Base-by-base conservation (phyloP, 345 rosid genomes). In the Ceriops tagal region DNA sequence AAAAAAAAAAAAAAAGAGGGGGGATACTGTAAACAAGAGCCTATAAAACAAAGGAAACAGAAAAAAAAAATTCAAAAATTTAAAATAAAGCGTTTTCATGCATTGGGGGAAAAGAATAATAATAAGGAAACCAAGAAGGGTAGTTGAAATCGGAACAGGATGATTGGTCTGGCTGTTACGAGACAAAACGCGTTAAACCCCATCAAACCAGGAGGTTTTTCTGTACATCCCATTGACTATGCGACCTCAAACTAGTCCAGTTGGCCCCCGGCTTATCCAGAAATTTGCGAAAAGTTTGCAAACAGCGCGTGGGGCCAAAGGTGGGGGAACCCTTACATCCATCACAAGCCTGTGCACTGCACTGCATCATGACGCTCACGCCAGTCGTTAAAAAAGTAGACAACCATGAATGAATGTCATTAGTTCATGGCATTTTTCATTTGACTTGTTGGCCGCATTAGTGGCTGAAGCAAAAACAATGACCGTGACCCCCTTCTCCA, bases 241-340 rank as follows among this genome's bases (percentile, higher is more conserved):
- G 3, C 35, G 21, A 34, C 73, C 61, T 4, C 3, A 13, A 47
- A 16, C n/a, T 13, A 32, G 46, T 46, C 43, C 46, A 47, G 9
- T 43, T 18, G 30, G 30, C 30, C 6, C 13, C 3, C 51, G 56
- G 61, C 72, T 61, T 24, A 3, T 62, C 52, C 21, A 11, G 8
- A 51, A 49, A 52, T 47, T 24, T 52, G 22, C 20, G 5, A 24
- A 24, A 24, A n/a, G 53, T 3, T 3, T 19, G 62, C 47, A 70
- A 65, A 43, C 49, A 70, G 20, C 76, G 80, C 22, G 83, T 76
- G 83, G 83, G 80, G 5, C 78, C 79, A 28, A 28, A 51, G 21
- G 16, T 47, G 35, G 69, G 69, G 30, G 78, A 73, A 68, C 64
- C 58, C 28, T 55, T 71, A 21, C 15, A 15, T 34, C 62, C 5